Evolutionary conservation across 2,329 filamentous ascomycete species (phyloP), one percentile per base, ranked within the genome.

Genomic region (Grosmannia serpens): DNA sequence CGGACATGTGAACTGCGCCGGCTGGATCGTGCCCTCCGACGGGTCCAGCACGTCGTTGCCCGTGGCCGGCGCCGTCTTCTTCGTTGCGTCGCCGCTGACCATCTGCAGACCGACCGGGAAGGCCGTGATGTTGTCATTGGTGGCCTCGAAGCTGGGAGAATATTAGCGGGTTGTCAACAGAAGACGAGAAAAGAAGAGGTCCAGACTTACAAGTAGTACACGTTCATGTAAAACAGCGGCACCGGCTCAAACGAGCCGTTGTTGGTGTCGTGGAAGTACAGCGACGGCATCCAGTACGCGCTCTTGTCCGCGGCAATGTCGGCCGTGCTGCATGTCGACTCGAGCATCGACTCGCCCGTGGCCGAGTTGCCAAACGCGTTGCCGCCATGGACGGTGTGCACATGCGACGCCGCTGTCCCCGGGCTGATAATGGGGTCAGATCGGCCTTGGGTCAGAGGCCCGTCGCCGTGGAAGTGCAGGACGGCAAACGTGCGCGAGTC

Each of bases 221-320:
- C 81, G 67, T 85, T 85, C 80, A 86, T 84, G 68, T 89, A 89
- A 66, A 86, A 84, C 61, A 88, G 73, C 51, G 83, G 77, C 22
- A 91, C 87, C 41, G 79, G 77, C 69, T 85, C 81, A 64, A 89
- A 82, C 56, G 77, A 78, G 54, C 80, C 81, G 63, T 84, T 82
- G 64, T 79, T 73, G 65, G 82, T 77, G 63, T 87, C 80, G 64
- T 77, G 73, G 71, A 86, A 90, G 72, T 85, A 91, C 3, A 91
- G 73, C 31, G 77, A 75, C 1, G 88, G 87, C 58, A 85, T 83
- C 88, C 88, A 91, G 75, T 92, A 91, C 70, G 86, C 86, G 64
- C 81, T 87, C 68, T 83, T 77, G 71, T 91, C 87, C 58, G 81
- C 81, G 65, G 78, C 82, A 67, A 88, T 77, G 61, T 79, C 77